Evolutionary conservation across 768 basidiomycete species (phyloP).

Genomic region (Lentinus brumalis): DNA sequence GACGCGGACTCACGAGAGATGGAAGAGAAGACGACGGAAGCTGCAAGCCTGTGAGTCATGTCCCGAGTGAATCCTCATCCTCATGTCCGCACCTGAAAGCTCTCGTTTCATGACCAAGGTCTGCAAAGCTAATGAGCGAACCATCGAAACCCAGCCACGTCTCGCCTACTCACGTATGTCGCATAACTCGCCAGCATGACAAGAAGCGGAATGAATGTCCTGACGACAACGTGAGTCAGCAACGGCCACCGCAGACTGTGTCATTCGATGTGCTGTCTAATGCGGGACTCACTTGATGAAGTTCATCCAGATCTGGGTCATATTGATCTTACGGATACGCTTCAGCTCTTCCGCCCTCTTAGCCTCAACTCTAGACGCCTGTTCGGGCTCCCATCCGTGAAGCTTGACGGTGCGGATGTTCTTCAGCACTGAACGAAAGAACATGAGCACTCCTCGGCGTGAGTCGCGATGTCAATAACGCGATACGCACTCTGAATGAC

Average conservation of each 20-base stretch:
- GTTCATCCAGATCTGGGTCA: slow-evolving; percentile 48
- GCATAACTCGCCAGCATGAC: slow-evolving; percentile 66
- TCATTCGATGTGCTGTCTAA: not conserved
- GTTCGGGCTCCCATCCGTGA: slow-evolving; percentile 44
- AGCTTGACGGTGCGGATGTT: slow-evolving; percentile 48
- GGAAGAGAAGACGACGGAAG: slow-evolving; percentile 37
- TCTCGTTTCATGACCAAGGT: slow-evolving; percentile 38
- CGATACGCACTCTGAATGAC: slow-evolving; percentile 37
- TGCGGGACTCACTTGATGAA: slow-evolving; percentile 39
- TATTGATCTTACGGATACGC: slow-evolving; percentile 51
- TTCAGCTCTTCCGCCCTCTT: slow-evolving; percentile 60
- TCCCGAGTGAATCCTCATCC: no score
- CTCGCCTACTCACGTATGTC: slow-evolving; percentile 46
- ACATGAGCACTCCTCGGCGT: not conserved
- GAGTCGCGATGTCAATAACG: not conserved
- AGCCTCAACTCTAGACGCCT: slow-evolving; percentile 50
- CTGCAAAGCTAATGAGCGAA: not conserved
- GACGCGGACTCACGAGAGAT: slow-evolving; percentile 25
- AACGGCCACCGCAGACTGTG: not conserved
- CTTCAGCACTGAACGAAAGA: slow-evolving; percentile 31
- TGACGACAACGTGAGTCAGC: slow-evolving; percentile 23
- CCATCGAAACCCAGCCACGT: not conserved
- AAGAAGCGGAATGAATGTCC: slow-evolving; percentile 56
- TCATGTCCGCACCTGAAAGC: slow-evolving; percentile 28
- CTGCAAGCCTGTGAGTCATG: slow-evolving; percentile 7